Evolutionary conservation across 352 stramenopile species (phyloP), one percentile per base, ranked within the genome.

Genomic region (Pythium phragmiticola): DNA sequence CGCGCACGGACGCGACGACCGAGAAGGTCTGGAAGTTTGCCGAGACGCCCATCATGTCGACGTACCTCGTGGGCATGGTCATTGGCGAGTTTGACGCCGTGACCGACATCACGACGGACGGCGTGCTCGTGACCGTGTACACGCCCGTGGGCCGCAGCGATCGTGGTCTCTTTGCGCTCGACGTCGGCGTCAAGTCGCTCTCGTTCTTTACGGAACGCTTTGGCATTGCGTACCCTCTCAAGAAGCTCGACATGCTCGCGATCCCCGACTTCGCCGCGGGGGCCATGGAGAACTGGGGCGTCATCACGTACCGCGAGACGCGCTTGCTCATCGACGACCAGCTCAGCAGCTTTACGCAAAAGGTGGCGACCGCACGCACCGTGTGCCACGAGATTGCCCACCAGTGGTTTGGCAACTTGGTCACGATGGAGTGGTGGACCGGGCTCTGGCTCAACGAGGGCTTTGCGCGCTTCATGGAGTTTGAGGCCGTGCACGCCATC

Each of bases 341-440:
- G 34, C 72, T 88, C 21, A 87, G 68, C 9, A 87, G 78, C 50
- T 75, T 87, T 26, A 72, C 91, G 60, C 72, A 82, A 41, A 78
- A 73, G 55, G 84, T 82, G 66, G 76, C 78, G 3, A 69, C 81
- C 17, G 96, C 94, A 30, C 92, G 89, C 7, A 96, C 98, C 0
- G 96, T 99, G 19, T 98, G 90, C 42, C 97, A 99, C 72, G 97
- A 99, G 75, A 75, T 99, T 1, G 97, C 97, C 5, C 97, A 99
- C 78, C 96, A 98, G 65, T 91, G 81, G 84, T 98, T 99, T 63
- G 96, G 97, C 39, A 99, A 99, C 71, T 82, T 99, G 4, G 97
- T 99, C 30, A 99, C 97, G 26, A 99, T 99, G 96, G 84, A 92
- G 8, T 99, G 97, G 80, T 98, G 93, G 92, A 95, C 91, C 12